Base-by-base conservation (phyloP, 805 yeast species). In the Barnettozyma vustinii region DNA sequence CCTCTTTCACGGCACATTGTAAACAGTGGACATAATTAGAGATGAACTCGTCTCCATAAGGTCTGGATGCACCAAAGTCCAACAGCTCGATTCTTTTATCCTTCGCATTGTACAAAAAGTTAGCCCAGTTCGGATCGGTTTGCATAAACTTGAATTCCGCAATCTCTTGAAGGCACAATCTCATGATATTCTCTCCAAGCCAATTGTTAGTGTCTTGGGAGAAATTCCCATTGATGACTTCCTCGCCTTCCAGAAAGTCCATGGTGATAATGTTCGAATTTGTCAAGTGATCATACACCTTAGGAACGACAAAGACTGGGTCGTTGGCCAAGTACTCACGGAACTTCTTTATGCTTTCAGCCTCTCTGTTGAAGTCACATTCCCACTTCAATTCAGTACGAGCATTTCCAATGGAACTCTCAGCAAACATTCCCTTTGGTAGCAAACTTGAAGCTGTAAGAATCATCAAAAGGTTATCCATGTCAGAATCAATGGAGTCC, bases 91-190 rank as follows among this genome's bases (percentile, higher is more conserved):
- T 80, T 64, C 84, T 81, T 23, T 77, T 68, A 2, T 90, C 81
- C n/a, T 70, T 57, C 32, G 73, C 73, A 61, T 94, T 90, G 70
- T 87, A 90, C 51, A 94, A 69, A 69, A 94, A 94, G 66, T 94
- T 94, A 41, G 99, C 97, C 99, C 99, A 94, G 66, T 94, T 94
- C 45, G 99, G 99, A 69, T 94, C 99, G 1, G 98, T 92, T 69
- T 94, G 99, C 99, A 94, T 94, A 69, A 84, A 92, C 60, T 77
- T 79, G 71, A 85, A 91, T 57, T 79, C 71, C 13, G 90, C 87
- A 64, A 94, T 87, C 68, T 94, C 99, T 56, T 77, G 73, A 43
- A 94, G 70, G 61, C 97, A 90, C 39, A 94, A 73, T 55, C 88
- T 77, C 96, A 94, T 86, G 46, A 94, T 82, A 55, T 84, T 77